A percentile compares a stretch with the other conserved stretches of the same genome.
Conservation (phyloP, 768 basidiomycete genomes). For the Macrolepiota albuminosa region DNA sequence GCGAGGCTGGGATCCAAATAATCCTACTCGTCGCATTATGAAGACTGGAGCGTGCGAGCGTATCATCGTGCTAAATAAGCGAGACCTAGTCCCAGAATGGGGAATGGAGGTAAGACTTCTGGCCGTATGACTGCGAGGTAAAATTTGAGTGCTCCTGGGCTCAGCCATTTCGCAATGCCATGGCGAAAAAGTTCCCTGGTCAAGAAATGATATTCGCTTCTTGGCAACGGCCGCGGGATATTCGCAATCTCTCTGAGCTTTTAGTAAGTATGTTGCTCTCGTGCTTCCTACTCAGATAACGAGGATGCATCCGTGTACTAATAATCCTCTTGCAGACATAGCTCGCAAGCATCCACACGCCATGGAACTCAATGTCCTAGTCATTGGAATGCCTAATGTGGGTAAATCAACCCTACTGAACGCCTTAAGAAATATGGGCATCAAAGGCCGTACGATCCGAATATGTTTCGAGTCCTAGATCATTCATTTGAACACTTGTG, state of each 20-base stretch:
- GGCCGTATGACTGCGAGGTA: slow-evolving; percentile 4
- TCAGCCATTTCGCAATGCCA: slow-evolving; percentile 72
- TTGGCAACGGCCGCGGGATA: slow-evolving; percentile 62
- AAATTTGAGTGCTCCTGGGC: slow-evolving; percentile 11
- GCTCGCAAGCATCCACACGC: slow-evolving; percentile 65
- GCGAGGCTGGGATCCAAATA: slow-evolving; percentile 51
- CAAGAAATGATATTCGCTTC: slow-evolving; percentile 70
- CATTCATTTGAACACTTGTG: slow-evolving; percentile 6
- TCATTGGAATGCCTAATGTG: slow-evolving; percentile 98
- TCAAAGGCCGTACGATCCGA: slow-evolving; percentile 66
- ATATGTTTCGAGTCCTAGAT: slow-evolving; percentile 4
- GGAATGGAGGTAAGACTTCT: slow-evolving; percentile 68
- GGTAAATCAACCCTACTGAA: slow-evolving; percentile 96
- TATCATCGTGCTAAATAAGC: slow-evolving; percentile 89
- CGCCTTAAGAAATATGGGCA: slow-evolving; percentile 80
- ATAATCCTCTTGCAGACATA: slow-evolving; percentile 41
- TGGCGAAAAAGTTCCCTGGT: slow-evolving; percentile 66
- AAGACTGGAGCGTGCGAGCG: slow-evolving; percentile 62
- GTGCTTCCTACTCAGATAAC: slow-evolving; percentile 9
- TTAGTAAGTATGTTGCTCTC: slow-evolving; percentile 63
- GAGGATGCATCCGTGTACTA: slow-evolving; percentile 4
- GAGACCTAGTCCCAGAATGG: slow-evolving; percentile 86
- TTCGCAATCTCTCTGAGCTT: slow-evolving; percentile 56
- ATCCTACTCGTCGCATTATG: slow-evolving; percentile 33
- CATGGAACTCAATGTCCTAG: slow-evolving; percentile 81